Evolutionary conservation across 441 rosid species (phyloP), one percentile per base, ranked within the genome.

Genomic region (Jatropha multifida): DNA sequence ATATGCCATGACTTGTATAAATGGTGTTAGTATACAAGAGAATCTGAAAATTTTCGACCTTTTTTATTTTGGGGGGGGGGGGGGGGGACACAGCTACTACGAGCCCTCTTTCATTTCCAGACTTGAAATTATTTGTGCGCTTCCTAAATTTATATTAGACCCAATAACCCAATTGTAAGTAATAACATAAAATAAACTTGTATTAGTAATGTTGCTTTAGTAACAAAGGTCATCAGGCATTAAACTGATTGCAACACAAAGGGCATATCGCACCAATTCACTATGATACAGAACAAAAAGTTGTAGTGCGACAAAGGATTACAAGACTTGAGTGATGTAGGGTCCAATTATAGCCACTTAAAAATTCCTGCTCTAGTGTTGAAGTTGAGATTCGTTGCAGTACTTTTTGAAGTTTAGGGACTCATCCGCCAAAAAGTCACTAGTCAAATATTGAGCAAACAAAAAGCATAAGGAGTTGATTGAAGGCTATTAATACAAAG

Each of bases 381-480:
- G 89, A 72, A 82, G 83, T 58, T 85, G 90, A 72, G 88, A 82
- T 81, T 94, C 99, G 8, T 72, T 90, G 85, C 99, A 93, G 74
- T 83, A 80, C 66, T 86, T 86, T 83, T 90, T 95, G 90, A 95
- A 93, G 88, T 86, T 90, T 46, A 79, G 78, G 58, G 92, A 84
- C 78, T 90, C 98, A 0, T 93, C 96, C 41, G 68, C 85, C 82
- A 93, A 74, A 79, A 86, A 91, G 27, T 93, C 97, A 20, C 99
- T 94, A 80, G 40, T 62, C 75, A 81, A 72, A 26, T 44, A 4
- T 15, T 11, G 15, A 17, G 15, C 40, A 15, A 74, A 73, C 14
- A 48, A 44, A 23, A 77, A 56, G 52, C 37, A 51, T 38, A 63
- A 32, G 10, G 51, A 51, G 23, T 15, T 9, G 23, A 58, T 49